Evolutionary conservation across 176 grass and related monocot genomes (phyloP), one percentile per base, ranked within the genome.

Genomic region (Oropetium thomaeum): DNA sequence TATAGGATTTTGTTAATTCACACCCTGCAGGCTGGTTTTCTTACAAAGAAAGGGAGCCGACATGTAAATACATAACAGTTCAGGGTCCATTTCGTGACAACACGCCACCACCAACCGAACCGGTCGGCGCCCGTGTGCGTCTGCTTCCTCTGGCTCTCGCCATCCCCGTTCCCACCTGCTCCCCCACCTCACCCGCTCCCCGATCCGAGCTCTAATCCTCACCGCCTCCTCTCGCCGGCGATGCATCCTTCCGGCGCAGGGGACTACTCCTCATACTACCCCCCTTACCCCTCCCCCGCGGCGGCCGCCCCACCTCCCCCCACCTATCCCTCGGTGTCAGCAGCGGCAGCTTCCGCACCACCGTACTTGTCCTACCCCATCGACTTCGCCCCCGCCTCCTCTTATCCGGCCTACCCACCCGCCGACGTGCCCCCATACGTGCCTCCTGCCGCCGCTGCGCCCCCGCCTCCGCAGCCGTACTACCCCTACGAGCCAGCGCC

Each of bases 311-410:
- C 81, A 2, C 28, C 53, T 45, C 34, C 78, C 4, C 34, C 81
- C 20, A 22, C 81, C 49, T 87, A 75, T 86, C 75, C 90, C 29
- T 84, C 83, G 61, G 72, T 81, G 31, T 66, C 82, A 19, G 77
- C 75, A 23, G 83, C 89, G 48, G 93, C 89, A 41, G 93, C 90
- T 3, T 92, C 91, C 31, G 95, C 95, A 12, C 95, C 95, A 0
- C 95, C 91, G 0, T 94, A 88, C 82, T 89, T 89, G 4, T 75
- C 88, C 17, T 98, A 94, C 77, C 81, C 91, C 34, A 5, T 81
- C 45, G 84, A 87, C 23, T 76, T 82, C 60, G 39, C 81, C 28
- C 47, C 85, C 11, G 38, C 71, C 11, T 13, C 84, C n/a, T 67
- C 91, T 42, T 90, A 89, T 69, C 80, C 89, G 17, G 20, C 49